Percentiles rank a stretch among this genome's conserved stretches.
phyloP scores from a whole-genome alignment of 257 asterid species.

The Eustoma russellianum region DNA sequence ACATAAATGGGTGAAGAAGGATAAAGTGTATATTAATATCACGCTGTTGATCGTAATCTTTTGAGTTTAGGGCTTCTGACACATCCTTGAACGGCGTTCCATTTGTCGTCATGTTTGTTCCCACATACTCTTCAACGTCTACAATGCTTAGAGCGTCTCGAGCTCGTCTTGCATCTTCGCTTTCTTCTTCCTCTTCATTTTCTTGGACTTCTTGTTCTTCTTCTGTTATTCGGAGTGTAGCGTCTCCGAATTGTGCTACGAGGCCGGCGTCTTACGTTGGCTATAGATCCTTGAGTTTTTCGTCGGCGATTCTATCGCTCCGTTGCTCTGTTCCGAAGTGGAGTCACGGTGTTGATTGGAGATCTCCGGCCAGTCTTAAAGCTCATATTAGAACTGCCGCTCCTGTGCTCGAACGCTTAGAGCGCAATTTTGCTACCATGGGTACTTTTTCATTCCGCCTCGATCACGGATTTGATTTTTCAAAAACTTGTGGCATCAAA shows the following conservation, averaged over 20 bases:
- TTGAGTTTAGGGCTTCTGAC: conserved; percentile 5
- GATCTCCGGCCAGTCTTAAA: conserved; percentile 38
- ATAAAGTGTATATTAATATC: too few species aligned
- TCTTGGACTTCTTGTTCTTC: conserved; percentile 8
- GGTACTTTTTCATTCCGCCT: conserved; percentile 28
- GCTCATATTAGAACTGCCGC: conserved; percentile 52
- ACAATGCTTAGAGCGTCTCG: conserved; percentile 35
- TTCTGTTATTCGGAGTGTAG: conserved; percentile 13
- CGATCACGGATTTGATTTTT: too few species aligned
- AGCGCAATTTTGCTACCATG: conserved; percentile 57
- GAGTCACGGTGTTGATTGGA: conserved; percentile 44
- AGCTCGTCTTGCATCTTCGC: conserved; percentile 34
- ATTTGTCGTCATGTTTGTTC: conserved; percentile 29
- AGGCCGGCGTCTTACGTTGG: conserved; percentile 13
- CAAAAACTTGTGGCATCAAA: background rate
- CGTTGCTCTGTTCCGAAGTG: conserved; percentile 27
- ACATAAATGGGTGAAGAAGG: too few species aligned
- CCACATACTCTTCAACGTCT: conserved; percentile 37
- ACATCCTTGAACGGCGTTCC: background rate
- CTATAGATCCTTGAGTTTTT: conserved; percentile 27
- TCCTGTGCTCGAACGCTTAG: conserved; percentile 42
- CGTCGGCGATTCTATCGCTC: conserved; percentile 30
- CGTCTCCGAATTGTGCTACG: conserved; percentile 5
- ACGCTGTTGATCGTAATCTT: background rate
- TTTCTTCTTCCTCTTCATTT: conserved; percentile 19